phyloP scores from a whole-genome alignment of 768 basidiomycete genomes.

The Suillus americanus region DNA sequence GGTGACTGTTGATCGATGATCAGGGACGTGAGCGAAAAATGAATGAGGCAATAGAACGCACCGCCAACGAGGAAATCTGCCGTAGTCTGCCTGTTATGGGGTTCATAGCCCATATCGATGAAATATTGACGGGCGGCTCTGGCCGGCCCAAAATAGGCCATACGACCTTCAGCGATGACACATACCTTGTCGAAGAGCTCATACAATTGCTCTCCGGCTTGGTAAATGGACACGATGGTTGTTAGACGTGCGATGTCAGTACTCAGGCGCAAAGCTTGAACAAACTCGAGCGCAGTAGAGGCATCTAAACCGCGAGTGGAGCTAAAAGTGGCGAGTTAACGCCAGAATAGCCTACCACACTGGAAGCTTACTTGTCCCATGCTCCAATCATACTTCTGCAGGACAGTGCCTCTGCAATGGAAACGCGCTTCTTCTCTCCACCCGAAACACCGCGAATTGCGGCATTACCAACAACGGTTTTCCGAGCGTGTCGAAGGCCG shows the following conservation, averaged over 20 bases:
- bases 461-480: conserved; percentile 78
- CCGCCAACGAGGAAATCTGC: conserved; percentile 57
- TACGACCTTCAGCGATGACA: conserved; percentile 54
- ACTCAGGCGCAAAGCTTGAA: conserved; percentile 59
- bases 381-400: conserved; percentile 60
- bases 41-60: conserved; percentile 11
- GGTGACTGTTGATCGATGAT: conserved; percentile 41
- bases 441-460: conserved; percentile 73
- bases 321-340: conserved; percentile 34
- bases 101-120: conserved; percentile 52
- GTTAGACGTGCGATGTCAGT: conserved; percentile 54
- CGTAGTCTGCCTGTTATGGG: conserved; percentile 55
- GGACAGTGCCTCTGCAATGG: conserved; percentile 71
- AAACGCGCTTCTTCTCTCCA: conserved; percentile 80
- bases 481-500: conserved; percentile 69
- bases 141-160: conserved; percentile 58
- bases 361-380: conserved; percentile 72
- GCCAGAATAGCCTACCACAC: not conserved
- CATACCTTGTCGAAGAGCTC: conserved; percentile 69
- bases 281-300: conserved; percentile 73
- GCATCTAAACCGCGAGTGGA: conserved; percentile 66
- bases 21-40: not conserved
- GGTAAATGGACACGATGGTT: conserved; percentile 83
- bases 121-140: conserved; percentile 55
- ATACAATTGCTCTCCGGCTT: conserved; percentile 72